phyloP scores from a whole-genome alignment of 371 early-diverging fungal genomes.

The Rhizopus stolonifer region DNA sequence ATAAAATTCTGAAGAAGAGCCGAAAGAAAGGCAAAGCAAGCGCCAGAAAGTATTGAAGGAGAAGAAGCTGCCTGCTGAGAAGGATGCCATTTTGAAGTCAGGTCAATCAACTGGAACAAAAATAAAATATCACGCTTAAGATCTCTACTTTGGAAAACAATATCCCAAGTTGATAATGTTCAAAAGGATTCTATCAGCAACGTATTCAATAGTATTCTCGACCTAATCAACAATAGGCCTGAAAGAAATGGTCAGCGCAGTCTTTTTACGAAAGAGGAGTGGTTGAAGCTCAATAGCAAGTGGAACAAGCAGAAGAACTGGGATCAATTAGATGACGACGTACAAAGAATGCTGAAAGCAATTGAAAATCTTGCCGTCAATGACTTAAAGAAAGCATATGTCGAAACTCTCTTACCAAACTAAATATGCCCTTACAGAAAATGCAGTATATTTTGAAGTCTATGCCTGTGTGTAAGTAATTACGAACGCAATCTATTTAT shows the following conservation, averaged over 20 bases:
- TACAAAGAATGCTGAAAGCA: not conserved
- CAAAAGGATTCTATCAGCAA: constrained; percentile 11
- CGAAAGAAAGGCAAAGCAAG: no score
- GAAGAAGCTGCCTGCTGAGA: no score
- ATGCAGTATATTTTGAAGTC: constrained; percentile 8
- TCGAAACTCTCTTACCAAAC: constrained; percentile 2
- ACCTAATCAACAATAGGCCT: constrained; percentile 8
- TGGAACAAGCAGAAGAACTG: constrained; percentile 2
- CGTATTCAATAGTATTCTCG: constrained; percentile 14
- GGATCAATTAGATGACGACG: not conserved
- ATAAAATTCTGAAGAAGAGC: no score
- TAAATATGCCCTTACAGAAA: constrained; percentile 5
- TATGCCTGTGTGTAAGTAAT: constrained; percentile 8
- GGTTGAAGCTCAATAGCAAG: constrained; percentile 6
- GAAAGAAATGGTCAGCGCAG: constrained; percentile 3
- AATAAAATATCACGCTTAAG: not conserved
- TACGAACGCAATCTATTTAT: not conserved
- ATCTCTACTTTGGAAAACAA: constrained; percentile 10
- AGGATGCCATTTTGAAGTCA: constrained; percentile 2
- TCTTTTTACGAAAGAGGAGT: not conserved
- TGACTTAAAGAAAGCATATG: constrained; percentile 1
- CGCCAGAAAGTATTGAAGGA: no score
- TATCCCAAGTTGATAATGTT: constrained; percentile 14
- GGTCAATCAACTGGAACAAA: constrained; percentile 28
- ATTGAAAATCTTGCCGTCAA: not conserved